Conservation (phyloP, 2,329 filamentous ascomycete species). For the Cladobotryum protrusum region DNA sequence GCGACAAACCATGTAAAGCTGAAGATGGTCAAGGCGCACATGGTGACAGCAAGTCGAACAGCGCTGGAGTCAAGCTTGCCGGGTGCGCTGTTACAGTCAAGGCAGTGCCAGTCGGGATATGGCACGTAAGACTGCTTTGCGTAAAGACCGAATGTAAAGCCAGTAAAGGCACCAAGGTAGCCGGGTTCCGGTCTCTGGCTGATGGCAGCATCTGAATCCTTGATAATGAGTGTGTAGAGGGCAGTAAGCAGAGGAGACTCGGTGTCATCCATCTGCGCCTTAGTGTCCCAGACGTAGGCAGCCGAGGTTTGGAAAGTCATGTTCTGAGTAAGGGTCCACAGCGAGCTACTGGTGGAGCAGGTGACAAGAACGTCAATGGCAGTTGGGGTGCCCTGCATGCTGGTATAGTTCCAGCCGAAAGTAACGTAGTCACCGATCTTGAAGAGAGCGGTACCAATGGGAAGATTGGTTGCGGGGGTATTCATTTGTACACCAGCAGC, state of each 20-base stretch:
- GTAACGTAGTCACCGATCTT: slow-evolving; percentile 56
- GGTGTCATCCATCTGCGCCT: slow-evolving; percentile 39
- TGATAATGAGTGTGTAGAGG: slow-evolving; percentile 56
- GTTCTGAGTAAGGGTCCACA: slow-evolving; percentile 58
- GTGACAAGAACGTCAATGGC: slow-evolving; percentile 55
- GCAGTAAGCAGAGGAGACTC: slow-evolving; percentile 44
- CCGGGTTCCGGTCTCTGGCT: slow-evolving; percentile 48
- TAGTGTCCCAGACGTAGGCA: slow-evolving; percentile 54
- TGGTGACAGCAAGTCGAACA: slow-evolving; percentile 44
- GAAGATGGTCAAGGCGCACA: slow-evolving; percentile 50
- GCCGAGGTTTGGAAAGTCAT: slow-evolving; percentile 50
- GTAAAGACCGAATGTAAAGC: slow-evolving; percentile 55
- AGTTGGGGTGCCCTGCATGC: slow-evolving; percentile 50
- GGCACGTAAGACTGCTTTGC: slow-evolving; percentile 44
- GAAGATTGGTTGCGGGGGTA: slow-evolving; percentile 40
- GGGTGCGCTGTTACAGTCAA: slow-evolving; percentile 50
- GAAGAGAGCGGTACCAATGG: slow-evolving; percentile 45
- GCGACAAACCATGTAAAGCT: slow-evolving; percentile 61
- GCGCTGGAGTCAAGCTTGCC: slow-evolving; percentile 42
- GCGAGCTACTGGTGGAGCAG: slow-evolving; percentile 44
- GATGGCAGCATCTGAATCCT: slow-evolving; percentile 49
- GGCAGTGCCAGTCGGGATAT: slow-evolving; percentile 49
- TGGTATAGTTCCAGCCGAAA: slow-evolving; percentile 61
- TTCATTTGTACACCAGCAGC: slow-evolving; percentile 48
- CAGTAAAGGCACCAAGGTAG: slow-evolving; percentile 44